Conservation (phyloP, 441 rosid species). For the Erysimum cheiri region DNA sequence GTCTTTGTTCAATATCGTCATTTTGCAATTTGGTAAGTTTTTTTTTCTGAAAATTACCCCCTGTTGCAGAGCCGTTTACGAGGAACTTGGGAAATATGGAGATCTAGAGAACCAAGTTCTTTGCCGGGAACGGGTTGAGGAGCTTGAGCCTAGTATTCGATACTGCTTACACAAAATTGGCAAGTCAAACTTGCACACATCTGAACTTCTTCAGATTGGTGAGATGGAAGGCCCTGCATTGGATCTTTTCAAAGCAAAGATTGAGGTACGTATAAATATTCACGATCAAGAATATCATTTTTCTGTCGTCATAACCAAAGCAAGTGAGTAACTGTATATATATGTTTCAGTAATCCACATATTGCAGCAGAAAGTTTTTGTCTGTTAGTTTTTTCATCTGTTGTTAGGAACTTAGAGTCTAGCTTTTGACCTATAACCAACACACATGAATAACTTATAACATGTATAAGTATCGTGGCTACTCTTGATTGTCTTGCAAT, state of each 20-base stretch:
- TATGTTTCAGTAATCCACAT: background rate
- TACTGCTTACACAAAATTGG: conserved; percentile 98
- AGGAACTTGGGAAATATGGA: conserved; percentile 98
- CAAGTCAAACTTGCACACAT: conserved; percentile 78
- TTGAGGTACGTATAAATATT: conserved; percentile 39
- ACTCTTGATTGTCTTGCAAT: conserved; percentile 45
- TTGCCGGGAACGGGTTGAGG: conserved; percentile 97
- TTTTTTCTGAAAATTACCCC: conserved; percentile 15
- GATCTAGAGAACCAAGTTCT: conserved; percentile 94
- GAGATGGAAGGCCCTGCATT: conserved; percentile 78
- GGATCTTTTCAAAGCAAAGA: conserved; percentile 92
- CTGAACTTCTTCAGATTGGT: conserved; percentile 89
- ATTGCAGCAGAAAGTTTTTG: background rate
- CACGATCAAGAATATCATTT: background rate
- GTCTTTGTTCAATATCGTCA: conserved; percentile 40
- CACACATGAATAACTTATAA: conserved; percentile 8
- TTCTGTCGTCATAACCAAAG: conserved; percentile 24
- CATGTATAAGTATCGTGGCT: conserved; percentile 49
- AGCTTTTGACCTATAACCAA: conserved; percentile 7
- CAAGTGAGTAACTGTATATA: conserved; percentile 3
- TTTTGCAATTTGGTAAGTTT: conserved; percentile 22
- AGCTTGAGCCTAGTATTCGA: conserved; percentile 93
- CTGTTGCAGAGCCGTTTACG: conserved; percentile 83
- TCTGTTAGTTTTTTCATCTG: conserved; percentile 15
- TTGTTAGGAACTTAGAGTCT: conserved; percentile 13